phyloP scores from a whole-genome alignment of 2,329 filamentous ascomycete genomes.

The Cryphonectria nitschkei region DNA sequence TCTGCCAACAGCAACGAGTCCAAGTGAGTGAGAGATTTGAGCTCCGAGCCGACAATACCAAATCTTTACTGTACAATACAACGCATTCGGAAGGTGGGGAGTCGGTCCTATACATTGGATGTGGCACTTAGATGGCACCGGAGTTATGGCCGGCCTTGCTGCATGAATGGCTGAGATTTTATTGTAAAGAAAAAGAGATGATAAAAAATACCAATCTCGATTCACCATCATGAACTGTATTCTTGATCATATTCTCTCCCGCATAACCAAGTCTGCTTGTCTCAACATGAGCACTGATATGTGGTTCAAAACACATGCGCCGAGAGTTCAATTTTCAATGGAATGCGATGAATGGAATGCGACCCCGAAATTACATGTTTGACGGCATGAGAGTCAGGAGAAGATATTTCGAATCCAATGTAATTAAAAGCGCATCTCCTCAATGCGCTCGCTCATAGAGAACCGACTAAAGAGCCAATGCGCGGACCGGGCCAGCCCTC shows the following conservation, averaged over 20 bases:
- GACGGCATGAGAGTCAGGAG: background rate
- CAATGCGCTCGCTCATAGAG: background rate
- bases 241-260: background rate
- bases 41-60: background rate
- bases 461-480: background rate
- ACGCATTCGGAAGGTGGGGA: slow-evolving; percentile 30
- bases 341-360: background rate
- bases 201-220: slow-evolving; percentile 13
- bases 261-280: background rate
- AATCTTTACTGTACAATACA: slow-evolving; percentile 34
- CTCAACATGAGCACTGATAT: background rate
- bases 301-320: background rate
- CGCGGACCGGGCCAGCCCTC: background rate
- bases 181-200: background rate
- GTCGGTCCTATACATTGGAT: background rate
- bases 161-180: background rate
- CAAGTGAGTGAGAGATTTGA: slow-evolving; percentile 2
- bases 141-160: background rate
- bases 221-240: background rate
- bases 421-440: background rate
- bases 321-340: background rate
- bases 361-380: background rate
- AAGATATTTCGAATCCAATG: slow-evolving; percentile 5
- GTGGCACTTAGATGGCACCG: background rate
- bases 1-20: slow-evolving; percentile 36